phyloP scores from a whole-genome alignment of 2,329 filamentous ascomycete species.

The Calonectria henricotiae region DNA sequence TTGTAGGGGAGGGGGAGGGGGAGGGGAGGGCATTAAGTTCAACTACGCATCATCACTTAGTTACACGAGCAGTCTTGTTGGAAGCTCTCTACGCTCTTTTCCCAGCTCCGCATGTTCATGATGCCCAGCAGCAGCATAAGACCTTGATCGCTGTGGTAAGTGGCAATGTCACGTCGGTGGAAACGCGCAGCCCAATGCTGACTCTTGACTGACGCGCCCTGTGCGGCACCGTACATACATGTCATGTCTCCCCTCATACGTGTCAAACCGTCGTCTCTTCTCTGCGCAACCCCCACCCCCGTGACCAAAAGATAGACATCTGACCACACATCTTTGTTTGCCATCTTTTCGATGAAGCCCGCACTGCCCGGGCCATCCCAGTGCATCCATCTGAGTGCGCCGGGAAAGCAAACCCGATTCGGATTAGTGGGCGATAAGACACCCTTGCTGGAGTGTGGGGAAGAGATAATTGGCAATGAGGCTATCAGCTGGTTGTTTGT shows the following conservation, averaged over 20 bases:
- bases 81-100: neutral
- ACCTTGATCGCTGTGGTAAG: neutral
- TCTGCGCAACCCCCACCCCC: neutral
- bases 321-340: neutral
- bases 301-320: slow-evolving; percentile 20
- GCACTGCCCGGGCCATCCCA: neutral
- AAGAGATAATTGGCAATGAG: slow-evolving; percentile 15
- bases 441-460: slow-evolving; percentile 27
- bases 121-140: neutral
- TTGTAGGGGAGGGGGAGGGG: neutral
- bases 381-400: slow-evolving; percentile 11
- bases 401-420: slow-evolving; percentile 34
- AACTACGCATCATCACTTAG: neutral
- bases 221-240: neutral
- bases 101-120: neutral
- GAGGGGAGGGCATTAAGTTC: slow-evolving; percentile 15
- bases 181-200: neutral
- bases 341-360: neutral
- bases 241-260: neutral
- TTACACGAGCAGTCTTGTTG: neutral
- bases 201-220: neutral
- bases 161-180: slow-evolving; percentile 14
- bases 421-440: slow-evolving; percentile 12
- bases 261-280: neutral
- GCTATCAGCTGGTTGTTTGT: slow-evolving; percentile 25